These are phyloP conservation scores for Tolypocladium amazonense DNA, from an alignment of 2,329 filamentous ascomycete genomes.

Conservation along the genomic window DNA sequence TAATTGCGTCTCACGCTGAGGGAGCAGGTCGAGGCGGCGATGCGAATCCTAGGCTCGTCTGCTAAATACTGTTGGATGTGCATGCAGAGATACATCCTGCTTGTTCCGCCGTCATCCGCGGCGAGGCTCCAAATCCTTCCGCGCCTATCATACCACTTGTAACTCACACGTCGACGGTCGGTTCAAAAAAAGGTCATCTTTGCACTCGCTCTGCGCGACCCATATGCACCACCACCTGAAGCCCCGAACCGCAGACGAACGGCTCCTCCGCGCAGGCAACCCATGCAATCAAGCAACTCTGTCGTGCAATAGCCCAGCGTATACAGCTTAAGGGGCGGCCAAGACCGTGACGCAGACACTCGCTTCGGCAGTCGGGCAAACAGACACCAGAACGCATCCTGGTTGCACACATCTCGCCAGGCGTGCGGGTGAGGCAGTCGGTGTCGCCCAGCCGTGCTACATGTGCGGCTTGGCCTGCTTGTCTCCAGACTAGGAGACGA, in stretches of 20 bases:
- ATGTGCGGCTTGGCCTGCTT: no score
- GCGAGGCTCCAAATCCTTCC: no score
- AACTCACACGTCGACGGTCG: neutral
- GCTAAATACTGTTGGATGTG: neutral
- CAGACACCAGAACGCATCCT: neutral
- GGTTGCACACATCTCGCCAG: neutral
- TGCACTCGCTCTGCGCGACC: neutral
- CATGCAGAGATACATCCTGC: neutral
- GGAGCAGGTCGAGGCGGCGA: neutral
- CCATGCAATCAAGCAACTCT: neutral
- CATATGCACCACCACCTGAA: neutral
- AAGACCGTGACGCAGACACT: neutral
- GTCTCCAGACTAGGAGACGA: no score
- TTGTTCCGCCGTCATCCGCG: no score
- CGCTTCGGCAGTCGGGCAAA: neutral
- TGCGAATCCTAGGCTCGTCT: neutral
- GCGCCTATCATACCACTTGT: neutral
- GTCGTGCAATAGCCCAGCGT: neutral
- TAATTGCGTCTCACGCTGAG: neutral
- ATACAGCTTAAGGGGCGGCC: neutral
- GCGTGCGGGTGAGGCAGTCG: neutral
- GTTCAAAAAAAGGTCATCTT: neutral
- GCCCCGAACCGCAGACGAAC: neutral
- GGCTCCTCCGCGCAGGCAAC: neutral
- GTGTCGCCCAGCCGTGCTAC: neutral